Percentiles rank a stretch among this genome's conserved stretches.
Evolutionary conservation across 2,329 filamentous ascomycete species (phyloP).

Genomic region (Sporothrix euskadiensis): DNA sequence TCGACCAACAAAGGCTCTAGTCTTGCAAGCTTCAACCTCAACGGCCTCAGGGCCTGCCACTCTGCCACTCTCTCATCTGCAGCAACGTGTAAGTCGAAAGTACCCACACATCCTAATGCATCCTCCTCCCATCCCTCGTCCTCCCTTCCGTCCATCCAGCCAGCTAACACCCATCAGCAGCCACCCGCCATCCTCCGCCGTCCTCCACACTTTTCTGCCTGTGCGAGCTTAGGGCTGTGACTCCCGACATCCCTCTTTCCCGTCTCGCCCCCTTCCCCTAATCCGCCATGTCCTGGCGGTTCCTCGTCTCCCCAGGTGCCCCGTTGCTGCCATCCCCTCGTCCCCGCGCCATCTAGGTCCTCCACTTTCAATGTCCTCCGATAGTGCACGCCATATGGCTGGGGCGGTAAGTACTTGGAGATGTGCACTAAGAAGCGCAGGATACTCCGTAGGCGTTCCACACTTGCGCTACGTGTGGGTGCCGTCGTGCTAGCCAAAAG

Average conservation of each 20-base stretch:
- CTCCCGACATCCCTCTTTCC: conserved; percentile 24
- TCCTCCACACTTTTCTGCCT: conserved; percentile 27
- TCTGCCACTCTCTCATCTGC: neutral
- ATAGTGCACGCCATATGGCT: conserved; percentile 11
- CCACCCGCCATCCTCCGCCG: neutral
- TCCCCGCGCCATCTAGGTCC: conserved; percentile 15
- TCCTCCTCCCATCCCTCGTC: neutral
- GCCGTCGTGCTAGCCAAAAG: conserved; percentile 27
- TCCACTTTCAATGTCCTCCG: conserved; percentile 24
- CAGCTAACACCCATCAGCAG: conserved; percentile 5
- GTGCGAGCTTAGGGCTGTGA: neutral
- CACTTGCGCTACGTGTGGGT: conserved; percentile 21
- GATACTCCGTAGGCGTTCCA: neutral
- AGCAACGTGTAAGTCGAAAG: conserved; percentile 15
- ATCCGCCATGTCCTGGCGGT: conserved; percentile 24
- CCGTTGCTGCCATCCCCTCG: conserved; percentile 16
- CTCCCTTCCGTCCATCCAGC: conserved; percentile 29
- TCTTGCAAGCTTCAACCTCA: neutral
- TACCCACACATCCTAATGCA: conserved; percentile 22
- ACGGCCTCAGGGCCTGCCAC: neutral
- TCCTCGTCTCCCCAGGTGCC: conserved; percentile 18
- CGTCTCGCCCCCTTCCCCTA: conserved; percentile 30
- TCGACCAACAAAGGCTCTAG: neutral
- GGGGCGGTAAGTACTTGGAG: conserved; percentile 21
- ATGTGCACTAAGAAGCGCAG: conserved; percentile 20